Conservation (phyloP, 768 basidiomycete species). For the Suillus alpinus region DNA sequence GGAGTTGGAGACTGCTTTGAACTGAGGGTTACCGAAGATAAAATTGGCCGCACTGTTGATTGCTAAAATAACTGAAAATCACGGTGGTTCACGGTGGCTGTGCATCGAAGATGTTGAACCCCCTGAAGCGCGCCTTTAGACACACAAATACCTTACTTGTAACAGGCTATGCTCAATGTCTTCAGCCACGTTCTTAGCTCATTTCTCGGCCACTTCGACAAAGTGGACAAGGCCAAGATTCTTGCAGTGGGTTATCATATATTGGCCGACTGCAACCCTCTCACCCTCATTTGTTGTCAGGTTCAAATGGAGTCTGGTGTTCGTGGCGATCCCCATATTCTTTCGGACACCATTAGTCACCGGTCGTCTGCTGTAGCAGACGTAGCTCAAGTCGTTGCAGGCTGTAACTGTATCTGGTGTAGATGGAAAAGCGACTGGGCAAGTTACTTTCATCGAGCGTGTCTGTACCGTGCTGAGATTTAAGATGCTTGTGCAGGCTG, state of each 20-base stretch:
- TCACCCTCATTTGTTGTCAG: neutral
- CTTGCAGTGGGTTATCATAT: too few species aligned
- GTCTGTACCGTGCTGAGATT: conserved; percentile 4
- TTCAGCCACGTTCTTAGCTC: conserved; percentile 8
- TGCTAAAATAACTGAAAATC: too few species aligned
- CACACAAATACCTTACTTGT: neutral
- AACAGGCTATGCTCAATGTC: conserved; percentile 10
- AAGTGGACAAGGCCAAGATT: neutral
- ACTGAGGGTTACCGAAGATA: too few species aligned
- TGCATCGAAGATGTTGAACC: too few species aligned
- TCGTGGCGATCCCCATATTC: neutral
- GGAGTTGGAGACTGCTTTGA: too few species aligned
- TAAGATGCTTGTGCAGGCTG: conserved; percentile 7
- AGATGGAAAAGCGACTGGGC: neutral
- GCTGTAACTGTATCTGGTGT: conserved; percentile 8
- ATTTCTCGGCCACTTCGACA: neutral
- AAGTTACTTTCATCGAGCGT: neutral
- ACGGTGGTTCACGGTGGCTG: too few species aligned
- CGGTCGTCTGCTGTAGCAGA: conserved; percentile 9
- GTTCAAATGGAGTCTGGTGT: neutral
- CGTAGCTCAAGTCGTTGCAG: conserved; percentile 1
- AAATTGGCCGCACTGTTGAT: too few species aligned
- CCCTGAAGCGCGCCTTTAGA: too few species aligned
- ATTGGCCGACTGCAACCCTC: neutral
- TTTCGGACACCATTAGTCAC: neutral